phyloP scores from a whole-genome alignment of 2,329 filamentous ascomycete species.

The Aspergillus fumigatus region DNA sequence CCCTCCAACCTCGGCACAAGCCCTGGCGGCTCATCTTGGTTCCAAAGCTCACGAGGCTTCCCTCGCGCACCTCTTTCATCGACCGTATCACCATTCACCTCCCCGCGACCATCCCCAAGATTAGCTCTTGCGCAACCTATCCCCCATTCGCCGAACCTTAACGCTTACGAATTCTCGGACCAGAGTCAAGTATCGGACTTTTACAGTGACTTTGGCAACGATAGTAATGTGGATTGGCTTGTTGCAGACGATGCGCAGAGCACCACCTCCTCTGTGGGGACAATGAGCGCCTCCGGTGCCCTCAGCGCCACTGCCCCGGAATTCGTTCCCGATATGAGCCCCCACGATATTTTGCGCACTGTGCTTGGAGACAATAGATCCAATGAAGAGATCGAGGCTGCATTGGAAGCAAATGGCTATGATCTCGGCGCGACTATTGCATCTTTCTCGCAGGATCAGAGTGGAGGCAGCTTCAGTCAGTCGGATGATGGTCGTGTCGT shows the following conservation, averaged over 20 bases:
- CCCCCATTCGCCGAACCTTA: slow-evolving; percentile 88
- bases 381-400: slow-evolving; percentile 92
- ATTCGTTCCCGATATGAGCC: slow-evolving; percentile 86
- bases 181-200: slow-evolving; percentile 75
- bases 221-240: slow-evolving; percentile 89
- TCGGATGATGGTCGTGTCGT: slow-evolving; percentile 62
- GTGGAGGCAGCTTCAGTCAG: slow-evolving; percentile 47
- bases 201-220: slow-evolving; percentile 84
- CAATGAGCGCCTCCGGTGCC: slow-evolving; percentile 60
- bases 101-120: slow-evolving; percentile 85
- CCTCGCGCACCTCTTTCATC: slow-evolving; percentile 70
- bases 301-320: slow-evolving; percentile 81
- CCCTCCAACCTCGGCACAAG: slow-evolving; percentile 72
- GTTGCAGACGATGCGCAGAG: slow-evolving; percentile 81
- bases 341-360: slow-evolving; percentile 94
- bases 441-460: slow-evolving; percentile 74
- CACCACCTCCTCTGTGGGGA: slow-evolving; percentile 72
- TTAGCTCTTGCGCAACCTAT: slow-evolving; percentile 89
- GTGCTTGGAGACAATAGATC: slow-evolving; percentile 84
- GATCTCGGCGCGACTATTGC: slow-evolving; percentile 90
- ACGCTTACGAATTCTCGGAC: slow-evolving; percentile 93
- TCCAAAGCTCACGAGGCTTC: slow-evolving; percentile 67
- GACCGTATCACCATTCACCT: slow-evolving; percentile 84
- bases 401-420: slow-evolving; percentile 82
- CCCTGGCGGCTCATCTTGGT: slow-evolving; percentile 78